Percentiles rank a stretch among this genome's conserved stretches.
Conservation (phyloP, 805 yeast species). For the Lipomyces mesembrius region DNA sequence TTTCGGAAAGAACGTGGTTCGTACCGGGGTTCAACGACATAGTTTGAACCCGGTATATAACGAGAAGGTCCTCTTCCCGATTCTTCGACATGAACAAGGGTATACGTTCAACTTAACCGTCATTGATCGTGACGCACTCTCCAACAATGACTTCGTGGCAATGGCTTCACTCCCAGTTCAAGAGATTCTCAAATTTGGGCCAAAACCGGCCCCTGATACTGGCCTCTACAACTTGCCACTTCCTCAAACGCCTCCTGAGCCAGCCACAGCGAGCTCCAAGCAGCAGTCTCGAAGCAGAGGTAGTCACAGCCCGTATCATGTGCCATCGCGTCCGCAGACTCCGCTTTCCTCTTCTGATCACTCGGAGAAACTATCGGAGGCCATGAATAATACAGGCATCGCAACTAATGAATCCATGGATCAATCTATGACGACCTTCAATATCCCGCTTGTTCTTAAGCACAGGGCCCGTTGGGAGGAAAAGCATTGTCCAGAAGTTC, state of each 20-base stretch:
- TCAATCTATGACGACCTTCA: conserved; percentile 34
- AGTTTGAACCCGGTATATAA: conserved; percentile 80
- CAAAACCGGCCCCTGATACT: conserved; percentile 45
- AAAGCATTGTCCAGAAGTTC: conserved; percentile 58
- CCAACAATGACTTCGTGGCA: conserved; percentile 85
- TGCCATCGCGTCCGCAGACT: conserved; percentile 1
- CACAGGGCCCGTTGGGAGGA: conserved; percentile 42
- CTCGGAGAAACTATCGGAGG: neutral
- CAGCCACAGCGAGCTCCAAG: neutral
- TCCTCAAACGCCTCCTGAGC: neutral
- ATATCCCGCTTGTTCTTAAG: conserved; percentile 48
- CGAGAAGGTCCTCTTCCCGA: conserved; percentile 79
- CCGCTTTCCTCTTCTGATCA: neutral
- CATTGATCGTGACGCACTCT: conserved; percentile 80
- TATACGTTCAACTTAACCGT: conserved; percentile 73
- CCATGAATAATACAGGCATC: neutral
- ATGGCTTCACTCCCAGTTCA: conserved; percentile 60
- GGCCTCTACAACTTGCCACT: conserved; percentile 43
- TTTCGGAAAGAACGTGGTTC: conserved; percentile 83
- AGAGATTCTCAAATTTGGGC: conserved; percentile 50
- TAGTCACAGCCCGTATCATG: neutral
- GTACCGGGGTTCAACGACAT: conserved; percentile 84
- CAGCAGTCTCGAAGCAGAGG: neutral
- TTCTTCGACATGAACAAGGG: conserved; percentile 64
- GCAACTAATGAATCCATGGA: conserved; percentile 4